A percentile compares a stretch with the other conserved stretches of the same genome.
Conservation (phyloP, 805 yeast species). For the Candida ipomoeae region DNA sequence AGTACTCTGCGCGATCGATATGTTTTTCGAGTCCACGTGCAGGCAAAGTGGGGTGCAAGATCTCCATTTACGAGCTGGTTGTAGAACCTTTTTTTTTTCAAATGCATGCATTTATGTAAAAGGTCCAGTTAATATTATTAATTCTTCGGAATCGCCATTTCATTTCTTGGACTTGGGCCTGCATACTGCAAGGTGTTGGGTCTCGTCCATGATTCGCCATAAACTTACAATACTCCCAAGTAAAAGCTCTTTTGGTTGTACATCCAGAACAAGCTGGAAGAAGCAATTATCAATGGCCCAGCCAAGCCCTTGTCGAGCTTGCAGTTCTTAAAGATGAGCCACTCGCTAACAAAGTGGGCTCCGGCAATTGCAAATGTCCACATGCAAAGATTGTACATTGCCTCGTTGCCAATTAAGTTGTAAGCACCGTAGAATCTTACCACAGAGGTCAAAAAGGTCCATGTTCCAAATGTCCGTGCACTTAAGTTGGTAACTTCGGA, state of each 20-base stretch:
- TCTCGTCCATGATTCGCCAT: not conserved
- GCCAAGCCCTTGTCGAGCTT: conserved; percentile 80
- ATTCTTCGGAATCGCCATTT: not conserved
- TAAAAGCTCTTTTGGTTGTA: conserved; percentile 62
- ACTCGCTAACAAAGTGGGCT: conserved; percentile 77
- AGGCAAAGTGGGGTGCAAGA: not conserved
- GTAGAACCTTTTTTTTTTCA: not conserved
- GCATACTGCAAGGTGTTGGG: not conserved
- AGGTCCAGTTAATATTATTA: not conserved
- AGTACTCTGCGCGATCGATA: conserved; percentile 2
- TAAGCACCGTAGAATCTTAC: conserved; percentile 87
- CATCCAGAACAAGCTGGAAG: conserved; percentile 79
- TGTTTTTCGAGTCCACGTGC: not conserved
- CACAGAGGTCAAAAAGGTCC: conserved; percentile 86
- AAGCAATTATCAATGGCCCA: conserved; percentile 81
- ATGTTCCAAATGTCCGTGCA: conserved; percentile 97
- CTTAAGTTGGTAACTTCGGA: conserved; percentile 50
- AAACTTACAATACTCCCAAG: conserved; percentile 16
- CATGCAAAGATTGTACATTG: conserved; percentile 72
- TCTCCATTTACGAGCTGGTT: not conserved
- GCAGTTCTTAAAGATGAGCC: conserved; percentile 75
- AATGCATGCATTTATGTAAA: not conserved
- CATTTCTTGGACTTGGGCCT: not conserved
- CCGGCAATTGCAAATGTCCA: conserved; percentile 81
- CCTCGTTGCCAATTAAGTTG: conserved; percentile 55